A percentile compares a stretch with the other conserved stretches of the same genome.
Conservation (phyloP, 225 moss, liverwort and hornwort genomes). For the Rhytidiadelphus loreus region DNA sequence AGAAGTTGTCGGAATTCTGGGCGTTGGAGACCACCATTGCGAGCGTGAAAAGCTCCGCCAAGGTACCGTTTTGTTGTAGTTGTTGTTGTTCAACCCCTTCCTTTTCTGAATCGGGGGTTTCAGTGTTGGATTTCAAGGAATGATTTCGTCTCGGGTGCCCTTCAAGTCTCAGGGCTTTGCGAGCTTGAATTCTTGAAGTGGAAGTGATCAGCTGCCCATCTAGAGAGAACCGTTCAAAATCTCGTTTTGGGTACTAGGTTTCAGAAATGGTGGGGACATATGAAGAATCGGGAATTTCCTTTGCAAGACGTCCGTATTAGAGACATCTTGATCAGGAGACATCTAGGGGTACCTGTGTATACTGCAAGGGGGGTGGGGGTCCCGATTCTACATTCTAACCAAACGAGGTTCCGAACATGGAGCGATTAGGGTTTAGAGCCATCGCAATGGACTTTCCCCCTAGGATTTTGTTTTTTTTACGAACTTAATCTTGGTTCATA, state of each 20-base stretch:
- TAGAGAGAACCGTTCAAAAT: neutral
- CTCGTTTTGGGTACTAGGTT: neutral
- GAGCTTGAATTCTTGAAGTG: neutral
- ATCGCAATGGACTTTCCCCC: neutral
- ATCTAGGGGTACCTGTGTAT: no score
- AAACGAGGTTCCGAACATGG: neutral
- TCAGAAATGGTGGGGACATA: neutral
- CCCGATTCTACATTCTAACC: neutral
- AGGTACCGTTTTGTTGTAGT: neutral
- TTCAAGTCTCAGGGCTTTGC: neutral
- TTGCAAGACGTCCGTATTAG: neutral
- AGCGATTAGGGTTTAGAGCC: neutral
- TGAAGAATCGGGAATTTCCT: neutral
- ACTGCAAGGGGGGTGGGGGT: neutral
- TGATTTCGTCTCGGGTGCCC: neutral
- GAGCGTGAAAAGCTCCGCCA: constrained; percentile 1
- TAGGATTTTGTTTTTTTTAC: no score
- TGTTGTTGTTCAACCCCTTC: neutral
- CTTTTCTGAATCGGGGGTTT: neutral
- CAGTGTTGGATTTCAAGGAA: neutral
- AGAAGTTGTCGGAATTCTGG: constrained; percentile 24
- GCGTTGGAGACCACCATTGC: constrained; percentile 33
- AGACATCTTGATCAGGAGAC: neutral
- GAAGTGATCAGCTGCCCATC: neutral
- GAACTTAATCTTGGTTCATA: neutral